Evolutionary conservation across 2,329 filamentous ascomycete genomes (phyloP), one percentile per base, ranked within the genome.

Genomic region (Hypoxylon sp.): DNA sequence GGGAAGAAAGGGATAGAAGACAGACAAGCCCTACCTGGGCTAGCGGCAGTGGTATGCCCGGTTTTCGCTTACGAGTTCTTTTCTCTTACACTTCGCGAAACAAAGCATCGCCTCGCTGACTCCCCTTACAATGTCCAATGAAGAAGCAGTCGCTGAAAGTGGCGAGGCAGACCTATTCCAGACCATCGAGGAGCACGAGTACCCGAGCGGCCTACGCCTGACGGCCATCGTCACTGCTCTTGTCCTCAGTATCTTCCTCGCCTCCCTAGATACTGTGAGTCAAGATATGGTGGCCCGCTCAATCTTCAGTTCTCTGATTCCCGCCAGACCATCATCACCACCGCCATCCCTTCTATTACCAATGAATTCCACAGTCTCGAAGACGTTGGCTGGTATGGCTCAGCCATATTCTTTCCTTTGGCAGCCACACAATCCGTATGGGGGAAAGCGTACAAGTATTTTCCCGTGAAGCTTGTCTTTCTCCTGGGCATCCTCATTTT

Each of bases 401-500:
- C 72, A 3, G 74, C 72, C 5, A 78, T 75, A 56, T 71, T 76
- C 48, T 66, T 79, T 11, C 73, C 73, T 28, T 70, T 71, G 36
- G 74, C 71, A 36, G 69, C 72, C 30, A 76, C 75, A 44, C 77
- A 79, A 67, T 74, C 78, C n/a, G 55, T 74, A 26, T 80, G 76
- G 53, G 77, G 78, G 44, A 79, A 78, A 63, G 60, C 76, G 14
- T 80, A 78, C 69, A 76, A 72, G 56, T 75, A 78, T 54, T 76
- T 74, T 69, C 70, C 69, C 48, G 67, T 78, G 65, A 78, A 78
- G 57, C 38, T 45, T 22, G 67, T 70, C 49, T 77, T 76, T 53
- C 49, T 78, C 9, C 20, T 61, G 3, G 54, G 71, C 26, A 70
- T 78, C 56, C 16, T 70, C 22, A 58, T 78, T 22, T 79, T 78